Evolutionary conservation across 805 yeast genomes (phyloP).

Genomic region (Candida endomychidarum): DNA sequence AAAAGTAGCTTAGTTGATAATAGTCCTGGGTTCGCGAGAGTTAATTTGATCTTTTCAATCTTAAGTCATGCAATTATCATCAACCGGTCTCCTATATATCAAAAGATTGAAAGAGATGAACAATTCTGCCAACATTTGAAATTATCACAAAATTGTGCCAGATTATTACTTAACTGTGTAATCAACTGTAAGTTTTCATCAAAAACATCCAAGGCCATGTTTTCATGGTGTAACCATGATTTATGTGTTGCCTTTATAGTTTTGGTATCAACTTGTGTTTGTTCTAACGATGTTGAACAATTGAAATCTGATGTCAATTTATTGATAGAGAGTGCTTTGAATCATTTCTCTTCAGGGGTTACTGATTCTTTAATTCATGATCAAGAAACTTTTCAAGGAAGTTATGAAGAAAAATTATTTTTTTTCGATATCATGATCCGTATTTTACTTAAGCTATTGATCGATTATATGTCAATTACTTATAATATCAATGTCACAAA

Average conservation of each 20-base stretch:
- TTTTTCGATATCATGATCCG: conserved; percentile 21
- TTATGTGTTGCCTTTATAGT: conserved; percentile 26
- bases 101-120: conserved; percentile 14
- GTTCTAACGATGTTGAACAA: conserved; percentile 17
- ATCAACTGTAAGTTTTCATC: conserved; percentile 11
- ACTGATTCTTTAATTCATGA: neutral
- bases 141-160: conserved; percentile 28
- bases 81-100: conserved; percentile 28
- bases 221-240: conserved; percentile 21
- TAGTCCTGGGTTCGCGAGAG: neutral
- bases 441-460: conserved; percentile 23
- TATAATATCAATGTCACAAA: conserved; percentile 14
- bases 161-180: conserved; percentile 23
- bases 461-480: conserved; percentile 16
- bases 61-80: conserved; percentile 26
- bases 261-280: conserved; percentile 24
- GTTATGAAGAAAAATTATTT: conserved; percentile 15
- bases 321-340: conserved; percentile 20
- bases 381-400: conserved; percentile 2
- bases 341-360: conserved; percentile 6
- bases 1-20: neutral
- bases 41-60: conserved; percentile 10
- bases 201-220: conserved; percentile 17
- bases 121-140: conserved; percentile 18
- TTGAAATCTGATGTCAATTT: conserved; percentile 21